These are phyloP conservation scores for Cryomyces minteri DNA, from an alignment of 495 filamentous ascomycete genomes.

Conservation along the genomic window DNA sequence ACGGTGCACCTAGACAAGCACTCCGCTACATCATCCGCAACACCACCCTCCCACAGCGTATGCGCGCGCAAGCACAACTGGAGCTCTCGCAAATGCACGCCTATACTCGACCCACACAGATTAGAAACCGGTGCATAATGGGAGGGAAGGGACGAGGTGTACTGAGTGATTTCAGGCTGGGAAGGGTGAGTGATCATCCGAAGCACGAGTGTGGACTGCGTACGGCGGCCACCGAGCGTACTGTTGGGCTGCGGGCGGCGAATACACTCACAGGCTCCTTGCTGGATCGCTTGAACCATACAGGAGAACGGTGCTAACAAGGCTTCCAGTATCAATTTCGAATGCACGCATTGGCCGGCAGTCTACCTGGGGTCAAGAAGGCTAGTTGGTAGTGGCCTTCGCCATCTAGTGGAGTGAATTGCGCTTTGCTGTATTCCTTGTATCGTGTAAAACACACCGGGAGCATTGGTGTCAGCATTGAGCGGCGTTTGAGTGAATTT, in stretches of 20 bases:
- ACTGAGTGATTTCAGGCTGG: slow-evolving; percentile 75
- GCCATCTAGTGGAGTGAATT: too few species aligned
- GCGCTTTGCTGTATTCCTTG: too few species aligned
- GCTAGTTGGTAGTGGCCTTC: slow-evolving; percentile 59
- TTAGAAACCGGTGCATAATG: slow-evolving; percentile 79
- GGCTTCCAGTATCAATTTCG: slow-evolving; percentile 68
- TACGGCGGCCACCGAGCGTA: neutral
- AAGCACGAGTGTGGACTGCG: neutral
- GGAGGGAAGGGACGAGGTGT: slow-evolving; percentile 77
- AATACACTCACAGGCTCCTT: too few species aligned
- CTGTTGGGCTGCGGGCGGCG: neutral
- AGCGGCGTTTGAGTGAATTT: too few species aligned
- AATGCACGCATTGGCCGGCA: slow-evolving; percentile 70
- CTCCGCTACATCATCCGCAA: slow-evolving; percentile 90
- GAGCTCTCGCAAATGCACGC: slow-evolving; percentile 85
- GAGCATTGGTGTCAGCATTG: too few species aligned
- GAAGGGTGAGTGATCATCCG: slow-evolving; percentile 45
- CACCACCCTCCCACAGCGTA: slow-evolving; percentile 61
- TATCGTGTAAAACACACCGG: too few species aligned
- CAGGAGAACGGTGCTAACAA: slow-evolving; percentile 3
- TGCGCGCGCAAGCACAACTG: slow-evolving; percentile 76
- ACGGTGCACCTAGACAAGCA: slow-evolving; percentile 49
- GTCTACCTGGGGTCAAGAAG: slow-evolving; percentile 85
- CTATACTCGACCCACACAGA: slow-evolving; percentile 85
- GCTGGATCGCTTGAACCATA: neutral